Base-by-base conservation (phyloP, 2,329 filamentous ascomycete genomes). In the Penicillium griseofulvum region DNA sequence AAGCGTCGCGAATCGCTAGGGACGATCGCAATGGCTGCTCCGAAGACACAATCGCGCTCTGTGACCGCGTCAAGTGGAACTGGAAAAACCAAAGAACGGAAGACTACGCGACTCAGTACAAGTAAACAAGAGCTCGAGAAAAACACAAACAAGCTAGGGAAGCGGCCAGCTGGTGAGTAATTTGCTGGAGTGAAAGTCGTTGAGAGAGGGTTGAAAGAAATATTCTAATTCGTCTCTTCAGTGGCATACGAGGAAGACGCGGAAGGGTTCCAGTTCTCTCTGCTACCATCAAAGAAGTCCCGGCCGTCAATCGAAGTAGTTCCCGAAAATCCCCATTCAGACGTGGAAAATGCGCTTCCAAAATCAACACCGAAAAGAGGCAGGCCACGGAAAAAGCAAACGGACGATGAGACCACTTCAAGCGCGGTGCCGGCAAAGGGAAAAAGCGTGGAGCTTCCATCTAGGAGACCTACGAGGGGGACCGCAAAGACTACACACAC, bases 231-330 rank as follows among this genome's bases (percentile, higher is more conserved):
- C 31, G 28, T 39, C 55, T 55, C 53, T 49, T 19, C 8, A 58
- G 51, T 56, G 77, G 79, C 74, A 58, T 87, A 87, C 65, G 87
- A 90, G 65, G 88, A 92, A 71, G 83, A 88, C 66, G 86, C 89
- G 76, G 89, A 88, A 65, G 89, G 89, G 59, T 92, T 92, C 65
- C 79, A 85, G 55, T 92, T 91, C 70, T 85, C 86, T 60, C 83
- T 88, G 58, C 79, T 86, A 11, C 89, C 89, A 68, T 76, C 83
- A 66, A 79, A 80, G 57, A 90, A 87, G 74, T 81, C 82, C 41
- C 79, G 80, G 55, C 76, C 81, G 54, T 71, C 76, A 16, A 74
- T 76, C 46, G 74, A 64, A 19, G 47, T 61, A 11, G 54, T 61
- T 39, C 55, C 66, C n/a, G 63, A 66, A 47, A 36, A 56, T 22